phyloP scores from a whole-genome alignment of 352 stramenopile genomes.

The Saprolegnia diclina region DNA sequence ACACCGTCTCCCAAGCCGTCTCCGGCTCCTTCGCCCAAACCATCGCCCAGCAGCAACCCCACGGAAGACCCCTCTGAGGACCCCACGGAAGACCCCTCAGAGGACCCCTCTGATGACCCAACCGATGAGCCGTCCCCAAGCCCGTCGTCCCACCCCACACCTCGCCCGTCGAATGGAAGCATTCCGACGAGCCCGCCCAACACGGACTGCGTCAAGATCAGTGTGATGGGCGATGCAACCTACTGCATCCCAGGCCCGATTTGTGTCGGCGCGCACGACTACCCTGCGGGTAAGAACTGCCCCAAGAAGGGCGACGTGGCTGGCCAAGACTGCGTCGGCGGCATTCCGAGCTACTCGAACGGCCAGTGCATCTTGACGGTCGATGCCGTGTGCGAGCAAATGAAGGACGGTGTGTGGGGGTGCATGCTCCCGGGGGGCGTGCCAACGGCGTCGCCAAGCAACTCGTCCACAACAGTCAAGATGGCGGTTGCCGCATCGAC shows the following conservation, averaged over 20 bases:
- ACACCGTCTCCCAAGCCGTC: not conserved
- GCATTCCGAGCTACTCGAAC: not conserved
- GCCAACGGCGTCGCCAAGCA: not conserved
- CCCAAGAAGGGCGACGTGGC: not conserved
- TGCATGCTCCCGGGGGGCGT: not conserved
- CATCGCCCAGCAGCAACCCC: not conserved
- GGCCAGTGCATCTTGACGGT: not conserved
- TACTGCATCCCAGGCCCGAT: slow-evolving; percentile 4
- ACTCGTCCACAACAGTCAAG: not conserved
- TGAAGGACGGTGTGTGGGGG: not conserved
- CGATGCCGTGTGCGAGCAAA: not conserved
- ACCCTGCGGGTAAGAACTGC: not conserved
- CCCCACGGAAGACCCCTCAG: not conserved
- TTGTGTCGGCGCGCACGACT: not conserved
- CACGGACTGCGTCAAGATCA: slow-evolving; percentile 13
- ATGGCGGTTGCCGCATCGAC: not conserved
- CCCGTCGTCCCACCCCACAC: not conserved
- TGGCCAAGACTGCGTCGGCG: not conserved
- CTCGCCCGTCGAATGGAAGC: not conserved
- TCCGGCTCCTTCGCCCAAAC: not conserved
- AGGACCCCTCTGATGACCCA: not conserved
- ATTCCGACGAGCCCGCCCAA: slow-evolving; percentile 4
- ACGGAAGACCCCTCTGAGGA: not conserved
- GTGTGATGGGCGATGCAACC: not conserved
- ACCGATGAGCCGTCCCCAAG: not conserved